These are phyloP conservation scores for Candida chauliodis DNA, from an alignment of 805 yeast species.

Conservation along the genomic window DNA sequence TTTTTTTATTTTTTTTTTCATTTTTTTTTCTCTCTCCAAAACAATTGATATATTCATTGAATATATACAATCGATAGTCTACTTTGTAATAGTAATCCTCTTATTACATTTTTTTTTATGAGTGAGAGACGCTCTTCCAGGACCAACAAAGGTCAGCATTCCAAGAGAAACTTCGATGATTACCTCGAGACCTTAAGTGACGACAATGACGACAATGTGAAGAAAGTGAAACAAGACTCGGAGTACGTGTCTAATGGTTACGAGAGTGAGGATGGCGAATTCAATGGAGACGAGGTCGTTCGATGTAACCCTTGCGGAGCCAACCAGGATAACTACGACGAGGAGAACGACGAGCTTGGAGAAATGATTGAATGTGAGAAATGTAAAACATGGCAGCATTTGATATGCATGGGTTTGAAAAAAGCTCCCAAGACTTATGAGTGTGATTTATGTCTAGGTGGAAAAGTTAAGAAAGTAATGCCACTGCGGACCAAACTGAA, in stretches of 20 bases:
- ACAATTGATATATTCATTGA: too few relatives aligned
- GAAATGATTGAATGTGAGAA: slow-evolving; percentile 60
- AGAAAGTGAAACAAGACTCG: slow-evolving; percentile 7
- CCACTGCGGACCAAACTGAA: background rate
- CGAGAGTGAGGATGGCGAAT: slow-evolving; percentile 13
- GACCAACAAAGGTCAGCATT: slow-evolving; percentile 38
- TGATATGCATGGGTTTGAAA: slow-evolving; percentile 53
- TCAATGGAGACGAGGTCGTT: slow-evolving; percentile 38
- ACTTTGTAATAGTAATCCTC: too few relatives aligned
- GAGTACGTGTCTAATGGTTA: background rate
- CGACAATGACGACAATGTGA: background rate
- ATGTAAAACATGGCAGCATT: slow-evolving; percentile 73
- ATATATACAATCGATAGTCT: too few relatives aligned
- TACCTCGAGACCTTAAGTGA: background rate
- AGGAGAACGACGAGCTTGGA: slow-evolving; percentile 43
- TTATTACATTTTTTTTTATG: background rate
- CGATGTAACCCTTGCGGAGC: slow-evolving; percentile 63
- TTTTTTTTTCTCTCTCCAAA: too few relatives aligned
- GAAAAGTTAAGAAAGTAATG: background rate
- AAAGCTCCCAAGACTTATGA: slow-evolving; percentile 46
- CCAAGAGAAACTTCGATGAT: slow-evolving; percentile 25
- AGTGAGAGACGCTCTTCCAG: slow-evolving; percentile 31
- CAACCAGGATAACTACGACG: slow-evolving; percentile 54
- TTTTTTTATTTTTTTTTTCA: too few relatives aligned
- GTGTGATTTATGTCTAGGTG: slow-evolving; percentile 43